Evolutionary conservation across 2,329 filamentous ascomycete genomes (phyloP), one percentile per base, ranked within the genome.

Genomic region (Ceratocystiopsis sp.): DNA sequence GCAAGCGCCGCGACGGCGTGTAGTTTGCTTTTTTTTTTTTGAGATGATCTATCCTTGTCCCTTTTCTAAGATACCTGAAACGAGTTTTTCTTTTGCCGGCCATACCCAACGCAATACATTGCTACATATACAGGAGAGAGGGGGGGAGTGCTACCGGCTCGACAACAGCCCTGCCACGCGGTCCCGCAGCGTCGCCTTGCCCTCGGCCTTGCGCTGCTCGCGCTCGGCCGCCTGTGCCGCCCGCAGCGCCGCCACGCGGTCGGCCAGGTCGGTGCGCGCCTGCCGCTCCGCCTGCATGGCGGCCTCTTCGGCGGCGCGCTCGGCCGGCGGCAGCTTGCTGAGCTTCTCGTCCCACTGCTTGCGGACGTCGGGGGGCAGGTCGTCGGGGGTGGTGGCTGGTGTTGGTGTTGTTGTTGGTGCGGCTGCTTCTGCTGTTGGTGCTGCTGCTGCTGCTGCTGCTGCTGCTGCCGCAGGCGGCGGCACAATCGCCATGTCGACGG

Each of bases 201-300:
- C 76, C 53, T 71, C 66, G 51, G 69, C 69, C 57, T 70, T 73
- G 51, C 77, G 65, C 52, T 68, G 62, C 55, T 66, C 60, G 49
- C 73, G 61, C 49, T 69, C 65, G 52, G 66, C 59, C 39, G 69
- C 64, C 58, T 78, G 67, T 53, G 74, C 62, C 45, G 70, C 61
- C 60, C 73, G 68, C 46, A 78, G 56, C 40, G 64, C 62, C 51
- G 70, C 61, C 47, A 84, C 61, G 46, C 68, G 58, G 48, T 63
- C 58, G 42, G 75, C 70, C 53, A 83, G 66, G 51, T 79, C 69
- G 40, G 68, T 59, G 55, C 76, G 75, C 49, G 72, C 69, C 53
- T 72, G 63, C 44, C 71, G 60, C 61, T 84, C 77, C 8, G 73
- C 76, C 46, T 68, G 65, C 48, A 81, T 63, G 17, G 79, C 73